These are phyloP conservation scores for Fibroporia radiculosa DNA, from an alignment of 768 basidiomycete genomes.

Conservation along the genomic window DNA sequence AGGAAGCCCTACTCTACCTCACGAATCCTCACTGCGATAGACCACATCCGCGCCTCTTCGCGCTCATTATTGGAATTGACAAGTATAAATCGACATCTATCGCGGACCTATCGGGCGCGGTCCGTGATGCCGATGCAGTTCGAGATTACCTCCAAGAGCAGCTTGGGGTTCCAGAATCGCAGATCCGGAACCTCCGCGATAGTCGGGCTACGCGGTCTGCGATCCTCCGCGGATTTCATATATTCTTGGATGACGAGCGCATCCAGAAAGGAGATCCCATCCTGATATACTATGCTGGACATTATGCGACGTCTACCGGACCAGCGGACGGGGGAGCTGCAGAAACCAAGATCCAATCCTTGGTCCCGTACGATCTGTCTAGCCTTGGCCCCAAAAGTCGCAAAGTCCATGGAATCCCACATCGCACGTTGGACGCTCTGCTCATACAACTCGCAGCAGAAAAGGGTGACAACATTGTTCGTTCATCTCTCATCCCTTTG, in stretches of 20 bases:
- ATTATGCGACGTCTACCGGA: conserved; percentile 29
- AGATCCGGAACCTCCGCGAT: conserved; percentile 33
- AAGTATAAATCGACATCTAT: conserved; percentile 22
- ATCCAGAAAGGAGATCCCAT: conserved; percentile 22
- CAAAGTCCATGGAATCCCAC: conserved; percentile 28
- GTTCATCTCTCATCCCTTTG: conserved; percentile 6
- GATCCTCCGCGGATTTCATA: conserved; percentile 26
- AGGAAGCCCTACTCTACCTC: too few relatives aligned
- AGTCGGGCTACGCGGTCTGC: conserved; percentile 27
- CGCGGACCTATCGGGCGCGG: conserved; percentile 27
- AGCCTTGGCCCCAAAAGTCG: conserved; percentile 13
- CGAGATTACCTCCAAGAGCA: conserved; percentile 23
- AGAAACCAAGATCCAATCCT: conserved; percentile 26
- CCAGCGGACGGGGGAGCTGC: conserved; percentile 22
- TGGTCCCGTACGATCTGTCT: conserved; percentile 26
- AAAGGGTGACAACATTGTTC: conserved; percentile 38
- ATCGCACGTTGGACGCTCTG: conserved; percentile 32
- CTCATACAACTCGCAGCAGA: conserved; percentile 29
- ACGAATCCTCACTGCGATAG: too few relatives aligned
- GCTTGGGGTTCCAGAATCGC: conserved; percentile 23
- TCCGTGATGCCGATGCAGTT: conserved; percentile 33
- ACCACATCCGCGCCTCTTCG: too few relatives aligned
- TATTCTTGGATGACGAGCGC: conserved; percentile 15
- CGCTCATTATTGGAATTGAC: conserved; percentile 38
- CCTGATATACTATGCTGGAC: conserved; percentile 38